Evolutionary conservation across 176 grass and related monocot species (phyloP).

Genomic region (Rhynchospora tenuis): DNA sequence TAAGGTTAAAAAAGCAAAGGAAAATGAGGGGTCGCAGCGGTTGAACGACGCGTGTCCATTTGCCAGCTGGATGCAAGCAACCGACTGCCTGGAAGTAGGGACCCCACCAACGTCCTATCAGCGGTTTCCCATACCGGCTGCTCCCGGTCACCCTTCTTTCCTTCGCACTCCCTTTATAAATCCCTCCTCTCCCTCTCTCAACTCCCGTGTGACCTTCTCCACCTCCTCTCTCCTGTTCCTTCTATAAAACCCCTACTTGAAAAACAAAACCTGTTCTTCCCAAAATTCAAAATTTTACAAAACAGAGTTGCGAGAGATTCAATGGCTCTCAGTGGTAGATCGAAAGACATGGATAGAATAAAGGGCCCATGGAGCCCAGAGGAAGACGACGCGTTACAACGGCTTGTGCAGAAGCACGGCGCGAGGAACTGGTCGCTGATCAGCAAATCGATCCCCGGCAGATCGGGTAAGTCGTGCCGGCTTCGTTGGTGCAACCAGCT

Average conservation of each 20-base stretch:
- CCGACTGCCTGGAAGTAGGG: constrained; percentile 26
- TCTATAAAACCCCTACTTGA: not conserved
- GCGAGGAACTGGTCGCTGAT: constrained; percentile 90
- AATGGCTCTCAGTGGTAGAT: constrained; percentile 11
- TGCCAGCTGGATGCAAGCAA: constrained; percentile 43
- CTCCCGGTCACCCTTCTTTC: constrained; percentile 10
- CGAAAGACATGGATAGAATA: constrained; percentile 65
- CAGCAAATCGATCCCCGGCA: constrained; percentile 68
- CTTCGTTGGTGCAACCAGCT: constrained; percentile 97
- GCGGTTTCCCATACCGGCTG: constrained; percentile 6
- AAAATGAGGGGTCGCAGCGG: not conserved
- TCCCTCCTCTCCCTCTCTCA: not conserved
- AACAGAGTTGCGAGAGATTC: not conserved
- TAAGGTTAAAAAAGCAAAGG: not conserved
- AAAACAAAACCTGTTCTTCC: not conserved
- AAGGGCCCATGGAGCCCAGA: constrained; percentile 96
- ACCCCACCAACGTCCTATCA: not conserved
- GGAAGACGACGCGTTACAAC: constrained; percentile 89
- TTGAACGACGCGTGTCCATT: constrained; percentile 28
- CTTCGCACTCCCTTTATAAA: constrained; percentile 6
- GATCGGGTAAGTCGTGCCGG: constrained; percentile 83
- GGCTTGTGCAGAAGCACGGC: constrained; percentile 53
- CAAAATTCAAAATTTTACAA: not conserved
- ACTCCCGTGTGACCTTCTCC: not conserved
- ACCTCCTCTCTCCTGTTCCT: not conserved